These are phyloP conservation scores for Clavispora fructus DNA, from an alignment of 805 yeast species.

Conservation along the genomic window DNA sequence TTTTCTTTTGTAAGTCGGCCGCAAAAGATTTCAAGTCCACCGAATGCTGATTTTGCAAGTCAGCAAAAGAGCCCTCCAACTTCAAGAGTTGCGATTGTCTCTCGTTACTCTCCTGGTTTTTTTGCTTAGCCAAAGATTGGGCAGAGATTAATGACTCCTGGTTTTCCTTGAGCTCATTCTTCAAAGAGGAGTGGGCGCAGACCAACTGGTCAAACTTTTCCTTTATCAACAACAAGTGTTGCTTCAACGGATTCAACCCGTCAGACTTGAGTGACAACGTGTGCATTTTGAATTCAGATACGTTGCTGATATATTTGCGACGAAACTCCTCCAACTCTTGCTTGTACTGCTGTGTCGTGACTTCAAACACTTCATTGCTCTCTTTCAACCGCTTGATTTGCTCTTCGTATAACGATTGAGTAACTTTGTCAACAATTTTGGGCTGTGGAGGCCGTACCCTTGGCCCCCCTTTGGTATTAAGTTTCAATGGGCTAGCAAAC, in stretches of 20 bases:
- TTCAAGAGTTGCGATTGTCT: background rate
- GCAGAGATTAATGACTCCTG: background rate
- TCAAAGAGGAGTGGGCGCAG: background rate
- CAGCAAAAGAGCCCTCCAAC: background rate
- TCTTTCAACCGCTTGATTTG: slow-evolving; percentile 1
- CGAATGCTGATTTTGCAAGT: background rate
- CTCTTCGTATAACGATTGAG: background rate
- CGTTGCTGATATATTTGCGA: too few species aligned
- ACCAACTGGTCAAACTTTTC: background rate
- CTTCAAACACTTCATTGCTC: background rate
- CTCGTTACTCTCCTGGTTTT: background rate
- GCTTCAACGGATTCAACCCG: background rate
- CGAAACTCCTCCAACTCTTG: background rate
- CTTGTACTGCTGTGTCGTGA: background rate
- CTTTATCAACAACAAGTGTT: background rate
- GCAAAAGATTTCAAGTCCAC: background rate
- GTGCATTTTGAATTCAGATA: background rate
- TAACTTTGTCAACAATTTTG: background rate
- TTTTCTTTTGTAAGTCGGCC: background rate
- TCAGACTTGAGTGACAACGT: background rate
- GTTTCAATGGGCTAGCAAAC: background rate
- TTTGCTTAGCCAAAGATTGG: background rate
- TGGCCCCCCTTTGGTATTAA: background rate
- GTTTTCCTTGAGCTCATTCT: background rate
- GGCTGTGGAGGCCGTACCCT: background rate